Evolutionary conservation across 352 stramenopile species (phyloP).

Genomic region (Globisporangium barbulae): DNA sequence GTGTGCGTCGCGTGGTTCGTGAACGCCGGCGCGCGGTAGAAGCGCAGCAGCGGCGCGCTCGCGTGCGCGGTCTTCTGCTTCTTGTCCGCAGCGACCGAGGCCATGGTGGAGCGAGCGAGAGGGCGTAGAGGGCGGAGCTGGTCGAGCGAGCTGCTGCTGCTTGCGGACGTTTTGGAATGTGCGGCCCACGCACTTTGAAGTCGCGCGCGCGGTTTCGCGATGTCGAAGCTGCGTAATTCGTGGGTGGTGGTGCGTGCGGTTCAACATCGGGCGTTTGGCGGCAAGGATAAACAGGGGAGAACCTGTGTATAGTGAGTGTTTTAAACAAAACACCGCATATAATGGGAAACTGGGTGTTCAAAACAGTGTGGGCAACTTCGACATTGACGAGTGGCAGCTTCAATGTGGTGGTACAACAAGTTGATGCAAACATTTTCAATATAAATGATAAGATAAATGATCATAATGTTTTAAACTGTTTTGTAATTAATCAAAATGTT

Average conservation of each 20-base stretch:
- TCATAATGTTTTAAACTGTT: too few relatives aligned
- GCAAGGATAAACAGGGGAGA: background rate
- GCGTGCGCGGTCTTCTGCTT: slow-evolving; percentile 59
- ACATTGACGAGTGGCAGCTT: background rate
- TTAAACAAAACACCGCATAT: background rate
- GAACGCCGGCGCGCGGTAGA: slow-evolving; percentile 77
- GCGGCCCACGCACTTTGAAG: slow-evolving; percentile 2
- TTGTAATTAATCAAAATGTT: background rate
- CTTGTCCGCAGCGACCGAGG: slow-evolving; percentile 39
- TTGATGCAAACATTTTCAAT: too few relatives aligned
- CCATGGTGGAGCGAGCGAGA: background rate
- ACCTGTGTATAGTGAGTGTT: background rate
- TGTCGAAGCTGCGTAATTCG: slow-evolving; percentile 1
- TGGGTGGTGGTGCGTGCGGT: slow-evolving; percentile 9
- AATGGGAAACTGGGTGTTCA: background rate
- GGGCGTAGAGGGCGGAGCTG: background rate
- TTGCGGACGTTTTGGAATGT: slow-evolving; percentile 6
- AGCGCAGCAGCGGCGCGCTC: slow-evolving; percentile 49
- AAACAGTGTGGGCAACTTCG: too few relatives aligned
- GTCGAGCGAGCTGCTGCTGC: background rate
- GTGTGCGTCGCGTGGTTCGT: slow-evolving; percentile 61
- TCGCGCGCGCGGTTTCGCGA: background rate
- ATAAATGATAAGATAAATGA: too few relatives aligned
- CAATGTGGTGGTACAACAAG: background rate
- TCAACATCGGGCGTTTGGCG: slow-evolving; percentile 1